A percentile compares a stretch with the other conserved stretches of the same genome.
These are phyloP conservation scores for Pseudocercospora macadamiae DNA, from an alignment of 2,329 filamentous ascomycete genomes.

Conservation along the genomic window DNA sequence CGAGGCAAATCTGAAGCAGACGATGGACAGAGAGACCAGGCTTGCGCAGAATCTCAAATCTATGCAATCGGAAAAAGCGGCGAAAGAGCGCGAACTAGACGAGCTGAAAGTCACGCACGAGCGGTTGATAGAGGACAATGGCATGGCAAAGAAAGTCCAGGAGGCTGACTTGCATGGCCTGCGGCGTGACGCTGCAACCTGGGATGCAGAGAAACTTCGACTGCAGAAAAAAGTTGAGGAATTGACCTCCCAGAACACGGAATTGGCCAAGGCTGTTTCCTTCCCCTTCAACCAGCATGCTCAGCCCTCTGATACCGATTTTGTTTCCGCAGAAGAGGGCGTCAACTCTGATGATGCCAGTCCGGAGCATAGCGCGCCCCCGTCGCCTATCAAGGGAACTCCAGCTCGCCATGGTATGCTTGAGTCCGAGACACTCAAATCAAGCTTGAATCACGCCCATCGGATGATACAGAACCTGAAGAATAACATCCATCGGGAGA, in stretches of 20 bases:
- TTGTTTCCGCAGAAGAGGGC: conserved; percentile 65
- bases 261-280: conserved; percentile 82
- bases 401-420: conserved; percentile 80
- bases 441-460: conserved; percentile 90
- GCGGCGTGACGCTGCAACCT: conserved; percentile 76
- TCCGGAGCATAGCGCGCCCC: conserved; percentile 86
- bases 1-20: conserved; percentile 71
- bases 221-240: conserved; percentile 88
- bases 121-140: conserved; percentile 80
- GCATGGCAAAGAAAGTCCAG: conserved; percentile 75
- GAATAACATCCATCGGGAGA: conserved; percentile 93
- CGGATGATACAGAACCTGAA: conserved; percentile 95
- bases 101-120: conserved; percentile 80
- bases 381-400: conserved; percentile 87
- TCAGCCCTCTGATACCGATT: conserved; percentile 41
- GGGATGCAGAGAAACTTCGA: conserved; percentile 75
- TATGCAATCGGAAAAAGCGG: conserved; percentile 73
- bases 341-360: conserved; percentile 59
- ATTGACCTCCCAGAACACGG: conserved; percentile 83
- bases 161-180: conserved; percentile 85
- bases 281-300: conserved; percentile 58
- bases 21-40: conserved; percentile 80
- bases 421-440: conserved; percentile 95
- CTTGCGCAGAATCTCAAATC: conserved; percentile 72
- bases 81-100: conserved; percentile 83